Percentiles rank a stretch among this genome's conserved stretches.
Conservation (phyloP, 176 grass and related monocot genomes). For the Pontederia paniculata region DNA sequence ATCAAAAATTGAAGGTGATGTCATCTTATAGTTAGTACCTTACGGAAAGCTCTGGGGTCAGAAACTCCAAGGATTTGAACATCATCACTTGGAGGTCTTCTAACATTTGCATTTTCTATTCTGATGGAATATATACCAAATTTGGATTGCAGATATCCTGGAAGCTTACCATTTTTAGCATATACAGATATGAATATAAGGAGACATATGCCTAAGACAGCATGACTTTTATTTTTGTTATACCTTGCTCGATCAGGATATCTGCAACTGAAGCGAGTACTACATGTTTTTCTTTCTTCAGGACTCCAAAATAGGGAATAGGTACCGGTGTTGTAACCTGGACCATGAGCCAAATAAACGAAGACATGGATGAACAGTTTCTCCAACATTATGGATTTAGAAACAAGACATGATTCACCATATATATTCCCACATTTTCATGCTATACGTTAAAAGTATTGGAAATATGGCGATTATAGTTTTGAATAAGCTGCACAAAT, state of each 20-base stretch:
- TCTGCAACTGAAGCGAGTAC: slow-evolving; percentile 49
- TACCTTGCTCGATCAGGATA: slow-evolving; percentile 71
- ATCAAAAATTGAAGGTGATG: background rate
- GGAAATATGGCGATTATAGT: too few species aligned
- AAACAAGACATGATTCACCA: background rate
- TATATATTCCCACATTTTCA: too few species aligned
- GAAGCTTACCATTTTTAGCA: background rate
- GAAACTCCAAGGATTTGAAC: slow-evolving; percentile 38
- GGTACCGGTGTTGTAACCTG: slow-evolving; percentile 38
- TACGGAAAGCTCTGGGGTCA: slow-evolving; percentile 43
- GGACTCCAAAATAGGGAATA: slow-evolving; percentile 49
- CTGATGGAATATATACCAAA: slow-evolving; percentile 57
- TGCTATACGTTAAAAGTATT: too few species aligned
- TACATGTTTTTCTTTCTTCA: slow-evolving; percentile 53
- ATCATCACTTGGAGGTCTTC: slow-evolving; percentile 42
- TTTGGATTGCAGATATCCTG: slow-evolving; percentile 47
- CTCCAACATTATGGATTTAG: background rate
- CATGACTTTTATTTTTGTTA: background rate
- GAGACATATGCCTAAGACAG: background rate
- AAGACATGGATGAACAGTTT: background rate
- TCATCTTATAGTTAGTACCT: slow-evolving; percentile 29
- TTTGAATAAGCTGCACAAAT: too few species aligned
- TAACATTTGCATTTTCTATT: slow-evolving; percentile 45
- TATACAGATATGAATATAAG: background rate
- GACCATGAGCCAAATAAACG: slow-evolving; percentile 4